These are phyloP conservation scores for Fusarium nisikadoi DNA, from an alignment of 2,329 filamentous ascomycete genomes.

Conservation along the genomic window DNA sequence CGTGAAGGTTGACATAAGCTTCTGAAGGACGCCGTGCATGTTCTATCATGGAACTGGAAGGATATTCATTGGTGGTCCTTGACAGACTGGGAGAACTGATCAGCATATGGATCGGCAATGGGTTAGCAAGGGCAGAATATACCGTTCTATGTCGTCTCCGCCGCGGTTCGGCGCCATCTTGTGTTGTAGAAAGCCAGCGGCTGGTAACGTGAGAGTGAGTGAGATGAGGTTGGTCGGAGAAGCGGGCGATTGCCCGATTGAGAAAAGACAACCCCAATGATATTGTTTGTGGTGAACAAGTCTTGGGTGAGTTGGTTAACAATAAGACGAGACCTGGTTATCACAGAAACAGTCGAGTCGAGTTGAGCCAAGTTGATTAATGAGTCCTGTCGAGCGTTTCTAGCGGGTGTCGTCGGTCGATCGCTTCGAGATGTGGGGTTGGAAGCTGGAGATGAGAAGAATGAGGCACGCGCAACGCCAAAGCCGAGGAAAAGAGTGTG, in stretches of 20 bases:
- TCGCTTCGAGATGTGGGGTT: constrained; percentile 29
- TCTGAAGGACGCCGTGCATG: constrained; percentile 49
- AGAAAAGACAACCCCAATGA: neutral
- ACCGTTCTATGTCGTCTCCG: constrained; percentile 45
- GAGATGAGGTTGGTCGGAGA: neutral
- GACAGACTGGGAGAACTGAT: constrained; percentile 30
- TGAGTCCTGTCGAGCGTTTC: constrained; percentile 11
- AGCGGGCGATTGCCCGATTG: constrained; percentile 10
- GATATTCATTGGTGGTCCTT: constrained; percentile 43
- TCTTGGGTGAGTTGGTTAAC: neutral
- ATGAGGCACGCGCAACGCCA: constrained; percentile 21
- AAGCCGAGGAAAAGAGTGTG: constrained; percentile 8
- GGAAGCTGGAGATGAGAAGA: constrained; percentile 25
- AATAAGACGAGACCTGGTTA: neutral
- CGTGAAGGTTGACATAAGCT: constrained; percentile 55
- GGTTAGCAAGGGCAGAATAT: constrained; percentile 7
- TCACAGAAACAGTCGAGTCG: constrained; percentile 13
- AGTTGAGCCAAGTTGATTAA: constrained; percentile 1
- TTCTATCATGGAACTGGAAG: constrained; percentile 49
- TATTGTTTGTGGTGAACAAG: neutral
- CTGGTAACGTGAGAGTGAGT: neutral
- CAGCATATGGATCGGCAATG: constrained; percentile 16
- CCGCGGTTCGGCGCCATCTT: constrained; percentile 40
- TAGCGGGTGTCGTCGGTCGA: constrained; percentile 30
- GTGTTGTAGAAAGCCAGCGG: constrained; percentile 13